Conservation (phyloP, 2,329 filamentous ascomycete genomes). For the Ceratocystis harringtonii region DNA sequence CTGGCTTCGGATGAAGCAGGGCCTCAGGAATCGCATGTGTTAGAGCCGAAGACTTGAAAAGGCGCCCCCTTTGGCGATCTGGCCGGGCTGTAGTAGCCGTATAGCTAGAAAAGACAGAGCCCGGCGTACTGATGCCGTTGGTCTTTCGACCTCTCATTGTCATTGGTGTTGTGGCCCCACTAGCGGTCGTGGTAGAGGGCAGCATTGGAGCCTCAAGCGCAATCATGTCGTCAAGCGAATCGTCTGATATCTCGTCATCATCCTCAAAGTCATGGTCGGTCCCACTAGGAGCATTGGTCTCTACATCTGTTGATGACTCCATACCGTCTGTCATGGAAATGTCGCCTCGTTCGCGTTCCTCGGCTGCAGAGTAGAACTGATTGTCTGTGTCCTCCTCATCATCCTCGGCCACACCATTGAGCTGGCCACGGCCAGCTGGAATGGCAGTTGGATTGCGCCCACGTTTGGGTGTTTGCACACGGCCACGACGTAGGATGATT, state of each 20-base stretch:
- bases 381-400: constrained; percentile 71
- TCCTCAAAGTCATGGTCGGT: constrained; percentile 64
- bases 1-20: constrained; percentile 70
- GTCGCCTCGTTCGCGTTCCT: constrained; percentile 50
- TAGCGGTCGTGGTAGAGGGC: constrained; percentile 48
- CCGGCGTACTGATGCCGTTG: constrained; percentile 67
- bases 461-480: constrained; percentile 39
- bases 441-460: constrained; percentile 32
- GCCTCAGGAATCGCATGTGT: constrained; percentile 58
- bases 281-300: constrained; percentile 50
- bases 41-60: constrained; percentile 73
- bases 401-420: constrained; percentile 45
- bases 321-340: constrained; percentile 41
- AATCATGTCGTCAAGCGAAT: constrained; percentile 87
- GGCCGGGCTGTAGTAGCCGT: constrained; percentile 69
- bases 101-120: constrained; percentile 78
- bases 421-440: constrained; percentile 31
- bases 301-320: constrained; percentile 44
- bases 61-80: constrained; percentile 55
- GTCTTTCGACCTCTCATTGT: constrained; percentile 55
- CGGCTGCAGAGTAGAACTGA: constrained; percentile 81
- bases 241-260: constrained; percentile 66
- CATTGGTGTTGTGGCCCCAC: constrained; percentile 64
- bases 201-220: constrained; percentile 69
- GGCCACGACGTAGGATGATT: constrained; percentile 61